Evolutionary conservation across 2,329 filamentous ascomycete species (phyloP), one percentile per base, ranked within the genome.

Genomic region (Aspergillus novofumigatus): DNA sequence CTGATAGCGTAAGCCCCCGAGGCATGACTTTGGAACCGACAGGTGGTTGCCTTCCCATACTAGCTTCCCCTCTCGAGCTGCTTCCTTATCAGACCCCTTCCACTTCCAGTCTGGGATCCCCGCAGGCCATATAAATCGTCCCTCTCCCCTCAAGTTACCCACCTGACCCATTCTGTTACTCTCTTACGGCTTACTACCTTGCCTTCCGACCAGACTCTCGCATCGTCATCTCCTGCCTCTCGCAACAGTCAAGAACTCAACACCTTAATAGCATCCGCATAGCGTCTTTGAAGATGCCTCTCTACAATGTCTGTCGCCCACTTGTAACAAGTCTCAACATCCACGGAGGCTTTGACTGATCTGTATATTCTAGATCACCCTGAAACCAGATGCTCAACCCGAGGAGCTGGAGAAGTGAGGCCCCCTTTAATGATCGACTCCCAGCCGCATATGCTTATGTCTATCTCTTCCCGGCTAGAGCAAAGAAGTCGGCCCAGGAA

Each of bases 401-500:
- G 84, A 86, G 32, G 80, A 95, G 70, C 80, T 96, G 63, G 78
- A 86, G 51, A 82, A 83, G 88, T 91, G 77, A 65, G 83, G 62
- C n/a, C 11, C 23, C 11, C 21, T 41, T 41, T 3, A 25, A 17
- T 44, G 5, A 14, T 29, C 5, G 35, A 11, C 28, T 29, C 14
- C 21, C 26, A 32, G 26, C 35, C 25, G 7, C 26, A 32, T 38
- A 38, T 29, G 44, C 59, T 70, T 50, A 69, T 29, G 65, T 26
- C 20, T 41, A 10, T 17, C 26, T 49, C 14, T 35, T 26, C 48
- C 50, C 53, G 42, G 48, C 20, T 67, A 92, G 89, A 53, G 88
- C 89, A 59, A 96, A 96, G 86, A 78, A 92, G 73, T 78, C 87
- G 58, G 89, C 87, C 66, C 78, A 73, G 59, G 83, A 88, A 45